Conservation (phyloP, 768 basidiomycete species). For the Chiua virens region DNA sequence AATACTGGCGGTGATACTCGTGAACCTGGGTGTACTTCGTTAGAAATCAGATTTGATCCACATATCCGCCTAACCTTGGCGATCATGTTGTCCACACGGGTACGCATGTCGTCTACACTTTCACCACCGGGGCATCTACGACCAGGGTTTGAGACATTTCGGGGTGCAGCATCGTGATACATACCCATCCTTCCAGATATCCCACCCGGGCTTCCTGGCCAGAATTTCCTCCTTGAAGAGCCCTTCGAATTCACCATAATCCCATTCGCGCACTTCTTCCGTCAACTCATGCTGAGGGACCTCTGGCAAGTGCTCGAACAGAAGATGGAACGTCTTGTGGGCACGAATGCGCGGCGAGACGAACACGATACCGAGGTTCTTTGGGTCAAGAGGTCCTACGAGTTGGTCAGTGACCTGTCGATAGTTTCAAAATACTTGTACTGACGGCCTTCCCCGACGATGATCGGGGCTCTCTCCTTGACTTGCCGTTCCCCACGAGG, state of each 20-base stretch:
- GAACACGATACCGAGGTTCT: slow-evolving; percentile 68
- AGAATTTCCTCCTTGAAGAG: slow-evolving; percentile 77
- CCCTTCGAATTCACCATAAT: slow-evolving; percentile 92
- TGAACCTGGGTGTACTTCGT: slow-evolving; percentile 49
- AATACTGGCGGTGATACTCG: slow-evolving; percentile 68
- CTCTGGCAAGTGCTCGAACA: slow-evolving; percentile 55
- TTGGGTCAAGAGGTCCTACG: slow-evolving; percentile 75
- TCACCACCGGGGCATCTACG: slow-evolving; percentile 86
- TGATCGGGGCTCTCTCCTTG: slow-evolving; percentile 53
- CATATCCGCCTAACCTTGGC: slow-evolving; percentile 48
- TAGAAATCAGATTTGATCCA: background rate
- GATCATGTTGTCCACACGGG: slow-evolving; percentile 76
- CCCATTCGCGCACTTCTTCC: slow-evolving; percentile 80
- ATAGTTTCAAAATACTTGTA: slow-evolving; percentile 10
- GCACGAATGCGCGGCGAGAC: slow-evolving; percentile 90
- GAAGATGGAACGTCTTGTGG: slow-evolving; percentile 79
- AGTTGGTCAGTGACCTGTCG: background rate
- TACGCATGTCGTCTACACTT: slow-evolving; percentile 73
- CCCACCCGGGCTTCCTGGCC: slow-evolving; percentile 58
- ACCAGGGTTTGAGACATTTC: slow-evolving; percentile 2
- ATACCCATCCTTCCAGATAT: slow-evolving; percentile 86
- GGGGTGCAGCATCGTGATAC: slow-evolving; percentile 13
- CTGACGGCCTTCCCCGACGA: slow-evolving; percentile 82
- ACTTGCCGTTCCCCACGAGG: slow-evolving; percentile 70
- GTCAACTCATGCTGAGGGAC: slow-evolving; percentile 56